Evolutionary conservation across 164 flowering plant species (phyloP).

Genomic region (Aristolochia californica): DNA sequence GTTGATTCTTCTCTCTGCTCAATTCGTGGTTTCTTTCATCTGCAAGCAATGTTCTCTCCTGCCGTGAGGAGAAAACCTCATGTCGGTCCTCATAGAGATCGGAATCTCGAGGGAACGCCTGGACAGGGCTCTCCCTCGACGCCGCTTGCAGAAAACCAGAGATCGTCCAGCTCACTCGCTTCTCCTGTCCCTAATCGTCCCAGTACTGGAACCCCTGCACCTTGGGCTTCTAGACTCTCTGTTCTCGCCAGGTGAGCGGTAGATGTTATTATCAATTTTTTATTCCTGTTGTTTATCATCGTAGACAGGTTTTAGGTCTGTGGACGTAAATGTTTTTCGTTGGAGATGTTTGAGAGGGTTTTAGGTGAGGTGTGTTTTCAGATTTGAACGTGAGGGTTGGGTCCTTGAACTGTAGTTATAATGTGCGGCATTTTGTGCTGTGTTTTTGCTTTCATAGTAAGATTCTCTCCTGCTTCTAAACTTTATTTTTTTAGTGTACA

Average conservation of each 20-base stretch:
- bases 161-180: conserved; percentile 12
- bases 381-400: not conserved
- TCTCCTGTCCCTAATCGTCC: conserved; percentile 51
- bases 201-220: conserved; percentile 86
- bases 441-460: not conserved
- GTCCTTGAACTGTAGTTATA: too few species aligned
- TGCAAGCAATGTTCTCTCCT: conserved; percentile 86
- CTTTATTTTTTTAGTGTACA: too few species aligned
- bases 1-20: too few species aligned
- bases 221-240: conserved; percentile 82
- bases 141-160: conserved; percentile 26
- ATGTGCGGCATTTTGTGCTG: not conserved
- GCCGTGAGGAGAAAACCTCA: conserved; percentile 33
- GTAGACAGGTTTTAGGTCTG: too few species aligned
- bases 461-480: too few species aligned
- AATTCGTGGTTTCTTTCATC: too few species aligned
- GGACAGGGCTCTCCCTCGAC: conserved; percentile 31
- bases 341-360: not conserved
- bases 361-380: not conserved
- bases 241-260: conserved; percentile 57
- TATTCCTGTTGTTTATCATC: not conserved
- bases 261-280: not conserved
- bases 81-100: conserved; percentile 26
- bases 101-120: conserved; percentile 1
- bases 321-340: not conserved